phyloP scores from a whole-genome alignment of 2,329 filamentous ascomycete genomes.

The Thermomyces lanuginosus region DNA sequence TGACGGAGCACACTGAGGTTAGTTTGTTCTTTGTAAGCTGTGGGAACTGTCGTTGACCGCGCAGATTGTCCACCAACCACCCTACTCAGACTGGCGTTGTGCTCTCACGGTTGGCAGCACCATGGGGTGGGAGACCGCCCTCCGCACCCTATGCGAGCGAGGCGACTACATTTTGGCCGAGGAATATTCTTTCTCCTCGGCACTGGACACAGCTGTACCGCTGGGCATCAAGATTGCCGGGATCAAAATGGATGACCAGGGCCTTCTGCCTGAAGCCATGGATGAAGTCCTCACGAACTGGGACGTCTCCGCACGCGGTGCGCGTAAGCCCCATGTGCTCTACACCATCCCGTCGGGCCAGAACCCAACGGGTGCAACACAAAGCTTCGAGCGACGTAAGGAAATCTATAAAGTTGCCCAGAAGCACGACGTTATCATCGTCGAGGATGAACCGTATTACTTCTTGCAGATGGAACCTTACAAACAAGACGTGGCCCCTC shows the following conservation, averaged over 20 bases:
- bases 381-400: constrained; percentile 47
- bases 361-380: constrained; percentile 80
- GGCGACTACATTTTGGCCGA: constrained; percentile 72
- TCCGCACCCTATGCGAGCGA: constrained; percentile 64
- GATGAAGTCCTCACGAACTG: constrained; percentile 49
- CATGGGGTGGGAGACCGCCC: constrained; percentile 63
- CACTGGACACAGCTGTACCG: constrained; percentile 48
- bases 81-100: constrained; percentile 80
- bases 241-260: constrained; percentile 50
- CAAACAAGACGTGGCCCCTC: constrained; percentile 40
- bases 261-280: constrained; percentile 45
- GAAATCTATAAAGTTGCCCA: constrained; percentile 63
- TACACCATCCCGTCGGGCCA: constrained; percentile 69
- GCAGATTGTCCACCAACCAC: constrained; percentile 61
- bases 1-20: constrained; percentile 84
- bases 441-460: constrained; percentile 92
- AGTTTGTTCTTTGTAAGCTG: constrained; percentile 1
- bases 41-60: constrained; percentile 7
- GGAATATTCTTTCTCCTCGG: constrained; percentile 77
- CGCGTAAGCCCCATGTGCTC: constrained; percentile 48
- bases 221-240: constrained; percentile 45
- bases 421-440: constrained; percentile 71
- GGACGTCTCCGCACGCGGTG: constrained; percentile 41
- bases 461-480: constrained; percentile 75
- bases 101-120: constrained; percentile 76